Evolutionary conservation across 768 basidiomycete genomes (phyloP), one percentile per base, ranked within the genome.

Genomic region (Tubosaeta sp.): DNA sequence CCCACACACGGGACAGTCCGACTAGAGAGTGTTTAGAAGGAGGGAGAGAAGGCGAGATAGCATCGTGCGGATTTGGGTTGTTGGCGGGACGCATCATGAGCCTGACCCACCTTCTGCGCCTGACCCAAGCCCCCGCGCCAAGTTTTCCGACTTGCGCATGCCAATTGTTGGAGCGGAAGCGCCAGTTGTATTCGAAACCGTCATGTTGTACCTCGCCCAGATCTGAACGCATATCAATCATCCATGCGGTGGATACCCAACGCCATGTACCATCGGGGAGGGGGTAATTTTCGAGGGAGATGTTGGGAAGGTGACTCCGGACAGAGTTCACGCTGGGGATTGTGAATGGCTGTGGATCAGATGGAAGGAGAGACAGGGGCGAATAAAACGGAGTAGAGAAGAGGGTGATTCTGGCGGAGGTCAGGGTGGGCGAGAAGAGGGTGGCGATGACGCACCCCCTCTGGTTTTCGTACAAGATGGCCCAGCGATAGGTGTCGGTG

Each of bases 141-240:
- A 84, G 60, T 22, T 70, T 59, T 9, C 88, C 86, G 1, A 83
- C 74, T 46, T 77, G 69, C 0, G 86, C 71, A 16, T 79, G 76
- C 90, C 90, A 93, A 43, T 81, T 67, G 44, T 78, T 75, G 30
- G 71, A 66, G 16, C 86, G 80, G 58, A 92, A 93, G 53, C 73
- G 64, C 81, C 85, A 89, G 63, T 90, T 91, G 69, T 91, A 92
- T 67, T 92, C 87, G 59, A 90, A 92, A 46, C 89, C 89, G 58
- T 90, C 88, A 56, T 86, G 78, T 58, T 90, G 86, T 3, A 90
- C 84, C 59, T 85, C 79, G 45, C 87, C 86, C 21, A 72, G 71
- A 57, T 87, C 82, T 25, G 82, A 79, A 36, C 85, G 86, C 89
- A 92, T 91, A 71, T 92, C 90, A 51, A 91, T 81, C 86, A 91